These are phyloP conservation scores for Fusarium armeniacum DNA, from an alignment of 2,329 filamentous ascomycete genomes.

Conservation along the genomic window DNA sequence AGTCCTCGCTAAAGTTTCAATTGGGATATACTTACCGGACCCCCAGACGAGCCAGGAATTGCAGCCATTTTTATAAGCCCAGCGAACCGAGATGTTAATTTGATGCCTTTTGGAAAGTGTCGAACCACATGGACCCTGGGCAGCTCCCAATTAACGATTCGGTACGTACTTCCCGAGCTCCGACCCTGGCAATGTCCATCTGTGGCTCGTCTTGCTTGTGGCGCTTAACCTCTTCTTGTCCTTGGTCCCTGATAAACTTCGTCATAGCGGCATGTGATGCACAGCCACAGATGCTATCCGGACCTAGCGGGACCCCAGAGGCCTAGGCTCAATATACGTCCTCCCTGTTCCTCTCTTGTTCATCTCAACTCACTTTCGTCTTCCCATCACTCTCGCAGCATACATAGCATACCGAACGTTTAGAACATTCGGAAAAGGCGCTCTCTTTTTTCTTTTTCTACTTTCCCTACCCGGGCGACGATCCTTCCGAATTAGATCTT, in stretches of 20 bases:
- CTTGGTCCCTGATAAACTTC: slow-evolving; percentile 8
- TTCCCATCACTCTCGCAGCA: slow-evolving; percentile 21
- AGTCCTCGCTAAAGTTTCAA: background rate
- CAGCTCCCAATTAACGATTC: slow-evolving; percentile 30
- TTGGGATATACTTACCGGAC: slow-evolving; percentile 48
- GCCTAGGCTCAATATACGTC: slow-evolving; percentile 24
- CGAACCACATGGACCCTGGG: slow-evolving; percentile 42
- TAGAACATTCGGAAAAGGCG: slow-evolving; percentile 12
- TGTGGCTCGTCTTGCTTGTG: slow-evolving; percentile 25
- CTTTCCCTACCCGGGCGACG: background rate
- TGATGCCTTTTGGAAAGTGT: slow-evolving; percentile 40
- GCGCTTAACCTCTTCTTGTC: background rate
- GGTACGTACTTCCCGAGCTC: slow-evolving; percentile 38
- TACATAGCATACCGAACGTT: slow-evolving; percentile 22
- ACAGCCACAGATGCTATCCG: slow-evolving; percentile 37
- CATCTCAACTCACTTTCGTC: slow-evolving; percentile 16
- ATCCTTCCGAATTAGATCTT: slow-evolving; percentile 18
- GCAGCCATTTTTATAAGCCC: slow-evolving; percentile 53
- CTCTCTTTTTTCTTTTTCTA: slow-evolving; percentile 14
- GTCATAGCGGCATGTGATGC: slow-evolving; percentile 43
- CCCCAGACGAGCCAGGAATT: slow-evolving; percentile 50
- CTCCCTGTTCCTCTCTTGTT: slow-evolving; percentile 42
- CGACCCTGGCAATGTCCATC: background rate
- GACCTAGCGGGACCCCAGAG: slow-evolving; percentile 32
- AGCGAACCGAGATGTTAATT: slow-evolving; percentile 37